These are phyloP conservation scores for Schoenoplectus tabernaemontani DNA, from an alignment of 202 grass and related monocot genomes.

Conservation along the genomic window DNA sequence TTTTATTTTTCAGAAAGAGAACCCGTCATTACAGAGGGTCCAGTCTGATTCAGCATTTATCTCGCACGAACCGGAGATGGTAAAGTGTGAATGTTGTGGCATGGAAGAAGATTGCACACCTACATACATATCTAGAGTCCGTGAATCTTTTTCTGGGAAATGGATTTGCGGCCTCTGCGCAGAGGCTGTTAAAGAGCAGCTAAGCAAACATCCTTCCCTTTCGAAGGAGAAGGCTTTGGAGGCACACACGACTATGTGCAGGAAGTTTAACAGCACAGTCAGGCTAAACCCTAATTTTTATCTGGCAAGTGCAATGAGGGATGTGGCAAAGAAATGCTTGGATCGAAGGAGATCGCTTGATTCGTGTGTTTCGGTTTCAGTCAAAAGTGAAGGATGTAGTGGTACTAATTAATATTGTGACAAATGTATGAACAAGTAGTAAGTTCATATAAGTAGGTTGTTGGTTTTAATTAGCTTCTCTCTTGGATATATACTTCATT, in stretches of 20 bases:
- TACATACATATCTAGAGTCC: constrained; percentile 53
- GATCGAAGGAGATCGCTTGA: constrained; percentile 21
- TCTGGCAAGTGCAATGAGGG: constrained; percentile 81
- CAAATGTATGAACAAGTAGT: background rate
- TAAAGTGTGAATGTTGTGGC: constrained; percentile 74
- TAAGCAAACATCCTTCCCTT: constrained; percentile 30
- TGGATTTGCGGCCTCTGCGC: constrained; percentile 70
- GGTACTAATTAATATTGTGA: background rate
- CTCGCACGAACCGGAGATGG: constrained; percentile 17
- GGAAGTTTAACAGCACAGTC: constrained; percentile 74
- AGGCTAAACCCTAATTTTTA: constrained; percentile 90
- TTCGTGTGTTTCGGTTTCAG: constrained; percentile 5
- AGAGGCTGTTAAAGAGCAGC: constrained; percentile 63
- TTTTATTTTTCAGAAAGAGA: constrained; percentile 13
- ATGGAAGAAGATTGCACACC: constrained; percentile 78
- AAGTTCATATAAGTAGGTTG: background rate
- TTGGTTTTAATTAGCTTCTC: background rate
- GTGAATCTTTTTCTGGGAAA: constrained; percentile 55
- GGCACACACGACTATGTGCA: constrained; percentile 47
- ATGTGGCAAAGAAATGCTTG: constrained; percentile 70
- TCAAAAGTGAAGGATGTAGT: constrained; percentile 1
- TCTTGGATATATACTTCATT: background rate
- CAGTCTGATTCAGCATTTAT: constrained; percentile 13
- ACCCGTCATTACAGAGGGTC: background rate
- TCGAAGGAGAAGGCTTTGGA: constrained; percentile 45